Percentiles rank a stretch among this genome's conserved stretches.
phyloP scores from a whole-genome alignment of 108 stramenopile genomes.

The Pseudonitzschia delicatissima region DNA sequence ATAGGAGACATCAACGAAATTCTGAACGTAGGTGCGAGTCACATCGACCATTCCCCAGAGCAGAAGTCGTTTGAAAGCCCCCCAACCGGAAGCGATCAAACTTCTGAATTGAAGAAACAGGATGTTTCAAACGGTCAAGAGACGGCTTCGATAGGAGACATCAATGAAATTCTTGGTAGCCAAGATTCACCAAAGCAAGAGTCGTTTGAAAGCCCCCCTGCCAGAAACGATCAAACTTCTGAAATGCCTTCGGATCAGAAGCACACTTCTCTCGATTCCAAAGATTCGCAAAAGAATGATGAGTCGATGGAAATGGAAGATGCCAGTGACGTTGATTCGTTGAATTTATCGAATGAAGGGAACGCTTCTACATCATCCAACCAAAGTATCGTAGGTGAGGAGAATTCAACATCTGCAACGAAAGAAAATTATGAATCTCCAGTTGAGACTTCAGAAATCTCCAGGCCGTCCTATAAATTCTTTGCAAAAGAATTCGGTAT shows the following conservation, averaged over 20 bases:
- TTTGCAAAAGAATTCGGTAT: not conserved
- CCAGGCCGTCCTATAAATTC: not conserved
- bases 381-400: too few species aligned
- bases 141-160: slow-evolving; percentile 25
- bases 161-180: slow-evolving; percentile 7
- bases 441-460: not conserved
- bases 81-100: not conserved
- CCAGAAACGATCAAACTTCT: not conserved
- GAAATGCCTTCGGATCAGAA: not conserved
- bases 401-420: not conserved
- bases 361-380: too few species aligned
- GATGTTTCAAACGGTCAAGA: slow-evolving; percentile 3
- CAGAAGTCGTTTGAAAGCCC: not conserved
- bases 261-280: not conserved
- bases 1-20: slow-evolving; percentile 19
- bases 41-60: too few species aligned
- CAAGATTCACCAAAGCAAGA: not conserved
- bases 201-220: not conserved
- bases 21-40: too few species aligned
- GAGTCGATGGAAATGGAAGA: not conserved
- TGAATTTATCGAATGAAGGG: not conserved
- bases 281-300: not conserved
- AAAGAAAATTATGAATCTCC: not conserved
- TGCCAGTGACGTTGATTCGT: not conserved
- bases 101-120: not conserved